Percentiles rank a stretch among this genome's conserved stretches.
Evolutionary conservation across 1,284 basidiomycete genomes (phyloP).

Genomic region (Austroboletus niveus): DNA sequence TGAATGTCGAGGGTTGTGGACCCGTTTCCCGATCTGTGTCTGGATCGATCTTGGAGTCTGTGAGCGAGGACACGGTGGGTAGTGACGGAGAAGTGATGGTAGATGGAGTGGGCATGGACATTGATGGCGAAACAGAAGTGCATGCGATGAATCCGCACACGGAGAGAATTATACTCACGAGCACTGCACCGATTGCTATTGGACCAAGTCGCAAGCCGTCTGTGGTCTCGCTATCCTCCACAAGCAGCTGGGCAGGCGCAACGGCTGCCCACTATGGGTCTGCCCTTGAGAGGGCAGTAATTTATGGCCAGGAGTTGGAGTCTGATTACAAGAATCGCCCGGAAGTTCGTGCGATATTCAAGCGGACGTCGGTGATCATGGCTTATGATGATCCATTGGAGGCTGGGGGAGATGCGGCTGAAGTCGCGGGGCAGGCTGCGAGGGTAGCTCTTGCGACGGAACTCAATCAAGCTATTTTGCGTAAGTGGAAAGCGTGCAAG

Average conservation of each 20-base stretch:
- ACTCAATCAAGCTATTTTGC: constrained; percentile 77
- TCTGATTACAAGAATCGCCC: constrained; percentile 68
- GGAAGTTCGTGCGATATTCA: constrained; percentile 63
- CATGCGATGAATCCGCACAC: constrained; percentile 19
- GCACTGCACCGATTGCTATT: constrained; percentile 33
- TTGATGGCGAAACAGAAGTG: constrained; percentile 39
- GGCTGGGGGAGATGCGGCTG: constrained; percentile 60
- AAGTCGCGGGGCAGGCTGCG: constrained; percentile 65
- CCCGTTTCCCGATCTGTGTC: constrained; percentile 28
- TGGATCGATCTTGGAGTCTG: constrained; percentile 25
- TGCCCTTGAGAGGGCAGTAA: constrained; percentile 62
- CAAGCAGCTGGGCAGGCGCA: constrained; percentile 26
- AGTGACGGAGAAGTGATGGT: constrained; percentile 29
- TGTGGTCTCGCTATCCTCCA: constrained; percentile 25
- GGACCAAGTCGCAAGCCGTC: constrained; percentile 27
- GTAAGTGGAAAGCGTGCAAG: constrained; percentile 42
- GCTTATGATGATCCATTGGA: constrained; percentile 72
- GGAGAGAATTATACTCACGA: constrained; percentile 18
- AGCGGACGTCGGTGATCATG: constrained; percentile 72
- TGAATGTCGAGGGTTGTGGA: constrained; percentile 27
- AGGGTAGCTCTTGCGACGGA: constrained; percentile 68
- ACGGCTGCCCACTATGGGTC: constrained; percentile 47
- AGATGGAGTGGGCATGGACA: constrained; percentile 52
- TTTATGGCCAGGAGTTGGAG: constrained; percentile 67
- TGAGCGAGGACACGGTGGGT: constrained; percentile 25